phyloP scores from a whole-genome alignment of 371 early-diverging fungal genomes.

The Mucor irregularis region DNA sequence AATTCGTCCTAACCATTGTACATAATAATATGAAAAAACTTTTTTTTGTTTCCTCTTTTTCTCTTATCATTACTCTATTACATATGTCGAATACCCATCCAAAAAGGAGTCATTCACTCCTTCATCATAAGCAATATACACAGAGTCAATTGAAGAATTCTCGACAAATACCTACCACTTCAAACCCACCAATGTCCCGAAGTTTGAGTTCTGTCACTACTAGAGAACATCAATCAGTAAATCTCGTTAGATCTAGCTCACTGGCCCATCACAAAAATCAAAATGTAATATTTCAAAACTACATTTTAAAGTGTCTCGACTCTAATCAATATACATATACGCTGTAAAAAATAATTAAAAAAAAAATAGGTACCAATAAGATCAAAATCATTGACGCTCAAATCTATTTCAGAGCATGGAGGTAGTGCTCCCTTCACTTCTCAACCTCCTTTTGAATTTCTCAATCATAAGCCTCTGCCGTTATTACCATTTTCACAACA shows the following conservation, averaged over 20 bases:
- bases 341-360: neutral
- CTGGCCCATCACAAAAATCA: neutral
- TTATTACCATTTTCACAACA: neutral
- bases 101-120: slow-evolving; percentile 22
- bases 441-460: neutral
- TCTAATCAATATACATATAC: neutral
- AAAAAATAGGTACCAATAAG: slow-evolving; percentile 1
- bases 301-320: neutral
- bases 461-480: neutral
- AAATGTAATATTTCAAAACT: neutral
- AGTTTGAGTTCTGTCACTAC: neutral
- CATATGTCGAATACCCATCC: neutral
- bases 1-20: too few species aligned
- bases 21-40: neutral
- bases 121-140: slow-evolving; percentile 7
- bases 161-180: neutral
- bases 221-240: neutral
- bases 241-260: slow-evolving; percentile 12
- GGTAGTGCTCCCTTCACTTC: neutral
- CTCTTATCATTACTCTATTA: neutral
- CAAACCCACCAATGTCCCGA: slow-evolving; percentile 1
- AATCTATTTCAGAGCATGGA: neutral
- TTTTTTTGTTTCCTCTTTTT: neutral
- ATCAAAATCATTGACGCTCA: slow-evolving; percentile 15
- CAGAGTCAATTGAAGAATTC: neutral